Evolutionary conservation across 768 basidiomycete species (phyloP), one percentile per base, ranked within the genome.

Genomic region (Gelatoporia subvermispora): DNA sequence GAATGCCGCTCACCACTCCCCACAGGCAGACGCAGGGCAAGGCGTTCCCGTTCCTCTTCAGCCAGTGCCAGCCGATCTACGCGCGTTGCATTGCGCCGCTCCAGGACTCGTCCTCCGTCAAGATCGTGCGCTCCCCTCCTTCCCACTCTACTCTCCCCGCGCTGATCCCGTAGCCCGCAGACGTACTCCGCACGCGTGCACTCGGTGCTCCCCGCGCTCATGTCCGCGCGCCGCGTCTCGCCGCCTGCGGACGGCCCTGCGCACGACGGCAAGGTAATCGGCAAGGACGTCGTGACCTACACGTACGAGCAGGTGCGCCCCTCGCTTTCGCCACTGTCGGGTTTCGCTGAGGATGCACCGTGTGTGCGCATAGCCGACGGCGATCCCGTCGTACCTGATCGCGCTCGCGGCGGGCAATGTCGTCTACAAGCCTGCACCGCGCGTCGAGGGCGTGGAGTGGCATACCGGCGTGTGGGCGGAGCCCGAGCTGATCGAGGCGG

Each of bases 31-130:
- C 93, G 0, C 88, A 89, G 51, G 91, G 91, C 8, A 91, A 91
- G 55, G 69, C 71, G 17, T 86, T 88, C 62, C 85, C 90, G 0
- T 96, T 87, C 67, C 66, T 97, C 15, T 97, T 93, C 71, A 92
- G 89, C 51, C 94, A 96, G 59, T 90, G 87, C 59, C 93, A 96
- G 55, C 90, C 94, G 3, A 95, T 93, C 56, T 85, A 94, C 60
- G 88, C 88, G 2, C 81, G 93, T 23, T 76, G 84, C 3, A 66
- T 95, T 36, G 76, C 79, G 0, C 93, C 93, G 2, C 60, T 91
- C 49, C 92, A 94, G 77, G 94, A 98, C 61, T 88, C 86, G 0
- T 88, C 94, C 2, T 85, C 87, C 1, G 82, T 88, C 50, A 97
- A 97, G 68, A 77, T 88, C 45, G 89, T 84, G 57, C 45, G 79